Evolutionary conservation across 345 rosid species (phyloP).

Genomic region (Hypericum perforatum): DNA sequence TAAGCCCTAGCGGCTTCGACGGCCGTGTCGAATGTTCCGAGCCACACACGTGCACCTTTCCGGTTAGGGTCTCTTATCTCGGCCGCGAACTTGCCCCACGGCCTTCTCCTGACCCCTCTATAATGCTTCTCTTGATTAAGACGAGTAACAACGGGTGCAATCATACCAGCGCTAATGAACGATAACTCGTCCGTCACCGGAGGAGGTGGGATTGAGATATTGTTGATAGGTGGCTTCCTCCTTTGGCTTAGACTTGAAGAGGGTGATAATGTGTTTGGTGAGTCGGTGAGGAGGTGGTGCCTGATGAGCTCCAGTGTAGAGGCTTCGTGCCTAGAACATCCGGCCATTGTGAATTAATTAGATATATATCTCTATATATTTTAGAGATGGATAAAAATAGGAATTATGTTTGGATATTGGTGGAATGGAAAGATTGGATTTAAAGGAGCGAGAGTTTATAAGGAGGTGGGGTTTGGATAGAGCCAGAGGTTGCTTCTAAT

Average conservation of each 20-base stretch:
- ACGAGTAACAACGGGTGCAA: neutral
- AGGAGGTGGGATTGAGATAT: slow-evolving; percentile 29
- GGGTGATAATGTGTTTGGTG: slow-evolving; percentile 4
- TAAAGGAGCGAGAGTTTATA: slow-evolving; percentile 17
- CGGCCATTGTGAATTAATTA: slow-evolving; percentile 10
- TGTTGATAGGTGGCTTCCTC: slow-evolving; percentile 47
- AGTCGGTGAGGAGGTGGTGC: slow-evolving; percentile 52
- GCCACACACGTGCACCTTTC: slow-evolving; percentile 82
- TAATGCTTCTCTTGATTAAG: slow-evolving; percentile 36
- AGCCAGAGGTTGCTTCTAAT: neutral
- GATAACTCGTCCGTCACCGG: neutral
- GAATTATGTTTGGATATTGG: neutral
- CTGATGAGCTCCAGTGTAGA: slow-evolving; percentile 46
- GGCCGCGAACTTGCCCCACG: slow-evolving; percentile 94
- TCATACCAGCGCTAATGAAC: no score
- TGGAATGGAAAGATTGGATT: neutral
- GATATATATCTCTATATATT: neutral
- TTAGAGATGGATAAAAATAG: neutral
- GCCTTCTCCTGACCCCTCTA: slow-evolving; percentile 85
- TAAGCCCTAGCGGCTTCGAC: slow-evolving; percentile 86
- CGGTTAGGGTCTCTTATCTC: slow-evolving; percentile 81
- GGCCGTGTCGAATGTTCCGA: slow-evolving; percentile 69
- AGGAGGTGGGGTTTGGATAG: slow-evolving; percentile 1
- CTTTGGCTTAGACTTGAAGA: slow-evolving; percentile 36
- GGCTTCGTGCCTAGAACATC: slow-evolving; percentile 19